A percentile compares a stretch with the other conserved stretches of the same genome.
phyloP scores from a whole-genome alignment of 2,329 filamentous ascomycete genomes.

The Aspergillus texensis region DNA sequence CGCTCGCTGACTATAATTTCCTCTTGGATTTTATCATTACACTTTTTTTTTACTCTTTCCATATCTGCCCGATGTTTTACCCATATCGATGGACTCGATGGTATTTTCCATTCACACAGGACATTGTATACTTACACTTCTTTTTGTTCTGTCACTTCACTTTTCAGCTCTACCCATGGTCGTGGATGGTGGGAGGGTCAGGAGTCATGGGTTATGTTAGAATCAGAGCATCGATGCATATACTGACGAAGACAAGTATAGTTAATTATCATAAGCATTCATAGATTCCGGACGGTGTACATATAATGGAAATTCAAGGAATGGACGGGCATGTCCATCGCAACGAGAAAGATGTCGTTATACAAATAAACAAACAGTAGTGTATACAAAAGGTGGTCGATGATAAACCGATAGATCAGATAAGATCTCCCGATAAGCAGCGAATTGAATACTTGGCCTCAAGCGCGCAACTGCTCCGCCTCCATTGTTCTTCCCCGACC shows the following conservation, averaged over 20 bases:
- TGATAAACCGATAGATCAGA: conserved; percentile 7
- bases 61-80: conserved; percentile 4
- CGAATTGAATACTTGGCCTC: conserved; percentile 26
- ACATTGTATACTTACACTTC: conserved; percentile 21
- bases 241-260: conserved; percentile 9
- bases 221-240: conserved; percentile 20
- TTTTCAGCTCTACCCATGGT: background rate
- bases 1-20: conserved; percentile 13
- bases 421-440: conserved; percentile 8
- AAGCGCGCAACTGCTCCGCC: conserved; percentile 2
- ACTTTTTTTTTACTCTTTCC: background rate
- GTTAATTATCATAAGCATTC: conserved; percentile 2
- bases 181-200: conserved; percentile 7
- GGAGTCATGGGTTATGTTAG: conserved; percentile 17
- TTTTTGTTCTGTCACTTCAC: conserved; percentile 10
- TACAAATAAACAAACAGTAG: background rate
- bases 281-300: background rate
- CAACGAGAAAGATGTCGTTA: background rate
- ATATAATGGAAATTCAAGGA: conserved; percentile 7
- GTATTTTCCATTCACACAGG: conserved; percentile 9
- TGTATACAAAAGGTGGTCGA: background rate
- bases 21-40: conserved; percentile 3
- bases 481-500: conserved; percentile 5
- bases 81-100: conserved; percentile 6
- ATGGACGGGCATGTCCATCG: background rate